Evolutionary conservation across 2,329 filamentous ascomycete species (phyloP), one percentile per base, ranked within the genome.

Genomic region (Aspergillus sp.): DNA sequence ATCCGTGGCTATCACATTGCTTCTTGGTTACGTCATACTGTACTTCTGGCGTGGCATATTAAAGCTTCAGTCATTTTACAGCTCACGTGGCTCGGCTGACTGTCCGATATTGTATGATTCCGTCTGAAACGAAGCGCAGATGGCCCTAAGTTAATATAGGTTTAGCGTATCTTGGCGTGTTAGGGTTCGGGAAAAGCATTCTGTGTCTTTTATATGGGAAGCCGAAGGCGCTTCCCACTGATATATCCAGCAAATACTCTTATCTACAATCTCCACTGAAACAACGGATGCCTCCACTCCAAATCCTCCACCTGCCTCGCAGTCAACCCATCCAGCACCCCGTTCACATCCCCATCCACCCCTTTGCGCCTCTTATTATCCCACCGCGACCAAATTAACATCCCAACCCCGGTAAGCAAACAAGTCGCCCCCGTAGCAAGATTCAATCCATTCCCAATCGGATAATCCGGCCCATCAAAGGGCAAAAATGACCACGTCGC

Each of bases 371-470:
- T 82, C 70, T 79, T 82, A 70, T 92, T 91, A 68, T 89, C 85
- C 70, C 71, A 74, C 57, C 78, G 79, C 82, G 90, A 90, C 85
- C 86, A 91, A 1, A 83, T 65, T 63, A 85, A 77, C 45, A 89
- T 71, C 0, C 68, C 52, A 0, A 83, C 80, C 5, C 80, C 79
- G 4, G 83, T 58, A 1, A 91, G 54, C 13, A 91, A 71, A 80
- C 22, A 81, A 80, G 0, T 85, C 86, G 0, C 85, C 89, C 47
- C 91, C 3, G 25, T 30, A 5, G 47, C 47, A 23, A 49, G 69
- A 71, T 92, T 91, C 46, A 92, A 72, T 0, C 89, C 89, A 69
- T 91, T 91, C 1, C 89, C 89, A 59, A 91, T 90, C 63, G 80
- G 86, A 69, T 87, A 92, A 62, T 91, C 76, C 0, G 89, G 89